These are phyloP conservation scores for Orobanche coerulescens DNA, from an alignment of 257 asterid species.

Conservation along the genomic window DNA sequence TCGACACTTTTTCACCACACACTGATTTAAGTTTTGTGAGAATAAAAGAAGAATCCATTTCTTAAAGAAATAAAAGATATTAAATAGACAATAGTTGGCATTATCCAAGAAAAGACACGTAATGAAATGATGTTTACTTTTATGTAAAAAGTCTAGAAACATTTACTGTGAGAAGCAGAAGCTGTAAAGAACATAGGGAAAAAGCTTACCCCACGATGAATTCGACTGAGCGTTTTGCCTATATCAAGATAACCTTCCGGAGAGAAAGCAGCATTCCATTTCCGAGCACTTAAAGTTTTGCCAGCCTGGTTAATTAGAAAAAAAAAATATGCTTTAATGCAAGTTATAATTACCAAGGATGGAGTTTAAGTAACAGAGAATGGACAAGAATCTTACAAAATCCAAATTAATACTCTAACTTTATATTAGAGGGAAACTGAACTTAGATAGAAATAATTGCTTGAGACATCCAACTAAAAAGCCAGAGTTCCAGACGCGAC, in stretches of 20 bases:
- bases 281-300: constrained; percentile 78
- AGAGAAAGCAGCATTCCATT: constrained; percentile 80
- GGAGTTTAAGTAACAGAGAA: not conserved
- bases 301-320: constrained; percentile 55
- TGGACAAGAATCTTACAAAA: constrained; percentile 6
- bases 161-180: not conserved
- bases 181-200: constrained; percentile 23
- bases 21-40: not conserved
- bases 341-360: not conserved
- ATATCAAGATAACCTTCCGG: constrained; percentile 78
- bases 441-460: constrained; percentile 10
- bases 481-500: not conserved
- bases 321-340: constrained; percentile 23
- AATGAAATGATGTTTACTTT: not conserved
- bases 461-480: constrained; percentile 7
- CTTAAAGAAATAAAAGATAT: not conserved
- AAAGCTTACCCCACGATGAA: constrained; percentile 77
- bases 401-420: not conserved
- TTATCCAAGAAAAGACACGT: not conserved
- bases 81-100: not conserved
- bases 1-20: constrained; percentile 4
- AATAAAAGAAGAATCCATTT: not conserved
- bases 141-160: constrained; percentile 4
- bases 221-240: constrained; percentile 71
- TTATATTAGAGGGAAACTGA: not conserved